Conservation (phyloP, 163 green algal species). For the Coccomyxa subellipsoidea region DNA sequence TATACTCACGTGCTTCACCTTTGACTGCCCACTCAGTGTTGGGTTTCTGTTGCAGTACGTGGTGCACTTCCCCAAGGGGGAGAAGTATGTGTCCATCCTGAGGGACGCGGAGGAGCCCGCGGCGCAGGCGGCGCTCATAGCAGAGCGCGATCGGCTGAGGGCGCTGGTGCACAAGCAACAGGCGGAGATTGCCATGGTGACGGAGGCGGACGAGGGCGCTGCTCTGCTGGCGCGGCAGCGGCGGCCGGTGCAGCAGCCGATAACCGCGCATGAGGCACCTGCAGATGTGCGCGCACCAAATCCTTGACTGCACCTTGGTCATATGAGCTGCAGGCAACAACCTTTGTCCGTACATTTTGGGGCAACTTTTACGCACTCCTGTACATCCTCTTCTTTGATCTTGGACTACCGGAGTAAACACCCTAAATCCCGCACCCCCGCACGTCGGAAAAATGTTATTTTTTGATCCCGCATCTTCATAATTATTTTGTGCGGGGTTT, state of each 20-base stretch:
- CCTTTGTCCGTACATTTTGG: neutral
- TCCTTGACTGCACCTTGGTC: neutral
- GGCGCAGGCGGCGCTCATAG: slow-evolving; percentile 46
- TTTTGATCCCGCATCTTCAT: too few relatives aligned
- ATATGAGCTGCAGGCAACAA: neutral
- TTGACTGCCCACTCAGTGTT: neutral
- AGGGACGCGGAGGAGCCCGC: slow-evolving; percentile 39
- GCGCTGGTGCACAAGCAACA: slow-evolving; percentile 47
- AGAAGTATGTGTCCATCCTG: slow-evolving; percentile 82
- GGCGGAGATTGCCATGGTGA: slow-evolving; percentile 56
- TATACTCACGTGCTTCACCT: too few relatives aligned
- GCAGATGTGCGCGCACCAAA: neutral
- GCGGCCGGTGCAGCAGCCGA: neutral
- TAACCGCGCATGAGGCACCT: neutral
- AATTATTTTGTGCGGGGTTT: too few relatives aligned
- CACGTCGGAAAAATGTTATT: too few relatives aligned
- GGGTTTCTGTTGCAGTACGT: slow-evolving; percentile 60
- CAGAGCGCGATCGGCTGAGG: slow-evolving; percentile 52
- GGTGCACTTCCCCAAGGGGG: slow-evolving; percentile 75
- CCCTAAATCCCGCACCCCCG: too few relatives aligned
- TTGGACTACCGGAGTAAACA: too few relatives aligned
- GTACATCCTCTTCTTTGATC: too few relatives aligned
- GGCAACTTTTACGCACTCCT: too few relatives aligned
- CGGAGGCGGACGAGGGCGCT: slow-evolving; percentile 72
- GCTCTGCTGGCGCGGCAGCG: slow-evolving; percentile 11